Evolutionary conservation across 2,329 filamentous ascomycete species (phyloP).

Genomic region (Aureobasidium sp.): DNA sequence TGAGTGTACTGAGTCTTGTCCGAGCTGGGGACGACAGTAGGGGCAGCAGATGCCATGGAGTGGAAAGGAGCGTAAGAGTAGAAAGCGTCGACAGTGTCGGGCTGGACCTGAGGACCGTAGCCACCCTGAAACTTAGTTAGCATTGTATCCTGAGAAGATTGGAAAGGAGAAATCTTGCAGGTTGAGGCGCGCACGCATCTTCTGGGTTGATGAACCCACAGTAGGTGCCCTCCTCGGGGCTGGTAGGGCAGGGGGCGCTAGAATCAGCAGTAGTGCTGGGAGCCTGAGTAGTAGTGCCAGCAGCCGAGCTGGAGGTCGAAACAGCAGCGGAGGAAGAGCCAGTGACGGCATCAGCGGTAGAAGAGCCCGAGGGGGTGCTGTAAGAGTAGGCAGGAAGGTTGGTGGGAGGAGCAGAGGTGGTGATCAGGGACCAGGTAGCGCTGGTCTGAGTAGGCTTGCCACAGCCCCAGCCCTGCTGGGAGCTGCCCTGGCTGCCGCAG

Average conservation of each 20-base stretch:
- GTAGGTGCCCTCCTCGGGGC: constrained; percentile 25
- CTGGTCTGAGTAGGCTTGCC: background rate
- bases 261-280: constrained; percentile 18
- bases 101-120: constrained; percentile 22
- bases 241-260: constrained; percentile 21
- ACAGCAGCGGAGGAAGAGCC: constrained; percentile 1
- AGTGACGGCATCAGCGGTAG: background rate
- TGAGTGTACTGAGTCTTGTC: constrained; percentile 19
- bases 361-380: background rate
- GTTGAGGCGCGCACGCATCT: constrained; percentile 27
- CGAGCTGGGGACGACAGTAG: constrained; percentile 11
- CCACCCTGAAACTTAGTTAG: constrained; percentile 16
- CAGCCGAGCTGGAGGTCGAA: constrained; percentile 8
- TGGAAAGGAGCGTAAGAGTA: constrained; percentile 20
- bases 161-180: constrained; percentile 3
- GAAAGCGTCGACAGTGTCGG: constrained; percentile 21
- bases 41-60: constrained; percentile 15
- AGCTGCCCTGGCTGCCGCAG: background rate
- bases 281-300: background rate
- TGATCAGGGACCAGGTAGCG: constrained; percentile 11
- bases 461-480: background rate
- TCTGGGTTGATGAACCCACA: constrained; percentile 31
- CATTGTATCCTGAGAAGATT: background rate
- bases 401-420: constrained; percentile 9
- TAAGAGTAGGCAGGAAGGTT: constrained; percentile 4